These are phyloP conservation scores for Talaromyces stipitatus DNA, from an alignment of 495 filamentous ascomycete genomes.

Conservation along the genomic window DNA sequence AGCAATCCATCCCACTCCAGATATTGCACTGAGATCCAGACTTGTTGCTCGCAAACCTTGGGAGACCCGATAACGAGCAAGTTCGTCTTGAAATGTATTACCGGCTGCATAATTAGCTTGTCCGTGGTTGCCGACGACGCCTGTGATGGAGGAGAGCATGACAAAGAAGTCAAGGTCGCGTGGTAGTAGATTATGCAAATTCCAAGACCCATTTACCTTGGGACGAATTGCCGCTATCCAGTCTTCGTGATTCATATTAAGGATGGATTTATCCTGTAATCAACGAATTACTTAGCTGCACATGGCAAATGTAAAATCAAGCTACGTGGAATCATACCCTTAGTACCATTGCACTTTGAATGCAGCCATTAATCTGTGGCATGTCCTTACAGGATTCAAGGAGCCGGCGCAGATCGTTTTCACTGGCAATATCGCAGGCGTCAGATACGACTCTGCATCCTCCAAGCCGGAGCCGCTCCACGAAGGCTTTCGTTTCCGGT, in stretches of 20 bases:
- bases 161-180: slow-evolving; percentile 43
- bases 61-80: background rate
- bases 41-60: no score
- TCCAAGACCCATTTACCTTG: slow-evolving; percentile 40
- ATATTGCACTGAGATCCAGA: no score
- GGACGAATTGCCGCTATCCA: slow-evolving; percentile 9
- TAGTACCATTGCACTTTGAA: no score
- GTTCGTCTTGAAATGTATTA: slow-evolving; percentile 31
- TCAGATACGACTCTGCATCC: slow-evolving; percentile 1
- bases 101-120: slow-evolving; percentile 49
- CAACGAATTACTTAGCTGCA: no score
- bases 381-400: no score
- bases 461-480: background rate
- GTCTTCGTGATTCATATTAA: background rate
- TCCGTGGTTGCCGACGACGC: slow-evolving; percentile 41
- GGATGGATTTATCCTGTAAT: slow-evolving; percentile 10
- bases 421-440: no score
- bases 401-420: no score
- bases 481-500: no score
- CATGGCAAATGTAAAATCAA: no score
- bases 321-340: no score
- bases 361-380: no score
- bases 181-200: slow-evolving; percentile 47
- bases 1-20: no score
- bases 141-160: slow-evolving; percentile 41